These are phyloP conservation scores for Trichaptum fuscoviolaceum DNA, from an alignment of 768 basidiomycete genomes.

Conservation along the genomic window DNA sequence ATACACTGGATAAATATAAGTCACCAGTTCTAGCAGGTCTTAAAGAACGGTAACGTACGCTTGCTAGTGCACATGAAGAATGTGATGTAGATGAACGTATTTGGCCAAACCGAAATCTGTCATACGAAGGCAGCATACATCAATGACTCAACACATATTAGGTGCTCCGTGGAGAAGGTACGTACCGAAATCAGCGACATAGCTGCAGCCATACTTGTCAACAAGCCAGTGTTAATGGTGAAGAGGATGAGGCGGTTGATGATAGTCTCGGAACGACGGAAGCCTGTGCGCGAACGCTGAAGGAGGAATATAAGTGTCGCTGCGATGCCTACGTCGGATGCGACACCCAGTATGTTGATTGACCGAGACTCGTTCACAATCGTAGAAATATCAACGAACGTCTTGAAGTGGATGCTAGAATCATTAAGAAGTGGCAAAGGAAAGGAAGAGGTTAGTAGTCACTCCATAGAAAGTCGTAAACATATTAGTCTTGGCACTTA, in stretches of 20 bases:
- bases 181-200: constrained; percentile 47
- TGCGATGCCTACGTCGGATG: constrained; percentile 13
- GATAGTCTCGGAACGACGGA: constrained; percentile 12
- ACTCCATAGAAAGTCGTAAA: too few species aligned
- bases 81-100: constrained; percentile 50
- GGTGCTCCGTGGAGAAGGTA: background rate
- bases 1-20: background rate
- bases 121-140: constrained; percentile 7
- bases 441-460: too few species aligned
- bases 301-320: constrained; percentile 11
- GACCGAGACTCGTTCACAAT: background rate
- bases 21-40: background rate
- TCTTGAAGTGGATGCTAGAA: too few species aligned
- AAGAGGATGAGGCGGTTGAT: constrained; percentile 14
- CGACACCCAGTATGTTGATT: constrained; percentile 13
- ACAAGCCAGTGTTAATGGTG: constrained; percentile 15
- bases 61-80: constrained; percentile 60
- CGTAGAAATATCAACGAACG: background rate
- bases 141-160: background rate
- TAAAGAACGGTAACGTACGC: constrained; percentile 31
- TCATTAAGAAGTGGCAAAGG: too few species aligned
- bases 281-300: constrained; percentile 10
- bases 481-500: too few species aligned
- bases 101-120: constrained; percentile 42
- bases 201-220: constrained; percentile 34